These are phyloP conservation scores for Cutaneotrichosporon sp. DNA, from an alignment of 1,284 basidiomycete genomes.

Conservation along the genomic window DNA sequence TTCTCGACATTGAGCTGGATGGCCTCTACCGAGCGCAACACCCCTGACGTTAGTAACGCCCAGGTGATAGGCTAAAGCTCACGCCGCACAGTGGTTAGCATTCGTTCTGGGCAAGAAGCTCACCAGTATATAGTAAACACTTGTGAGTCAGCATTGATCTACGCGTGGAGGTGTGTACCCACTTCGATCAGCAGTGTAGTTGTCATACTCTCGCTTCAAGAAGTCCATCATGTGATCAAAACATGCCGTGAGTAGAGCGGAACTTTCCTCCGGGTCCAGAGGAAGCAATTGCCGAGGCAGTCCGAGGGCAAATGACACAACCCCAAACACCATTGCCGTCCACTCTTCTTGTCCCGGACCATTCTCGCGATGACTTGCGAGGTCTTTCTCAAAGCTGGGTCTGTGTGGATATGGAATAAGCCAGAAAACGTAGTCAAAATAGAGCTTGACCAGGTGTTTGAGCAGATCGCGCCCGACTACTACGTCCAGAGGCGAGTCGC, in stretches of 20 bases:
- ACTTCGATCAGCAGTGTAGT: neutral
- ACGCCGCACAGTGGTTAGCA: neutral
- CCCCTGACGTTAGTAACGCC: neutral
- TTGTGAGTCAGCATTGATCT: neutral
- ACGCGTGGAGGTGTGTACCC: neutral
- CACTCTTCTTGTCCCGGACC: conserved; percentile 58
- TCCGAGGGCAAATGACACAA: conserved; percentile 71
- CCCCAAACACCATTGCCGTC: conserved; percentile 76
- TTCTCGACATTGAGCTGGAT: neutral
- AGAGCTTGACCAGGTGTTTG: conserved; percentile 60
- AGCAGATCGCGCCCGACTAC: conserved; percentile 5
- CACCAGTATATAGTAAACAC: neutral
- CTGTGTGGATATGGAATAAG: conserved; percentile 56
- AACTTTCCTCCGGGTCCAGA: conserved; percentile 9
- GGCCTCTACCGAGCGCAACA: neutral
- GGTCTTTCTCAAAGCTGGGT: conserved; percentile 74
- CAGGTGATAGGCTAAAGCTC: neutral
- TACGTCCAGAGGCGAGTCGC: neutral
- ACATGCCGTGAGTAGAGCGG: conserved; percentile 11
- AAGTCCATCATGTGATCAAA: conserved; percentile 1
- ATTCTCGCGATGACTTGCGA: conserved; percentile 67
- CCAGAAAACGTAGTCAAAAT: conserved; percentile 80
- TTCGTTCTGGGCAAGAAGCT: neutral
- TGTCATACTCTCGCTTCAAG: neutral
- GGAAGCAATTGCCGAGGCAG: conserved; percentile 16